These are phyloP conservation scores for Aspergillus calidoustus DNA, from an alignment of 2,329 filamentous ascomycete species.

Conservation along the genomic window DNA sequence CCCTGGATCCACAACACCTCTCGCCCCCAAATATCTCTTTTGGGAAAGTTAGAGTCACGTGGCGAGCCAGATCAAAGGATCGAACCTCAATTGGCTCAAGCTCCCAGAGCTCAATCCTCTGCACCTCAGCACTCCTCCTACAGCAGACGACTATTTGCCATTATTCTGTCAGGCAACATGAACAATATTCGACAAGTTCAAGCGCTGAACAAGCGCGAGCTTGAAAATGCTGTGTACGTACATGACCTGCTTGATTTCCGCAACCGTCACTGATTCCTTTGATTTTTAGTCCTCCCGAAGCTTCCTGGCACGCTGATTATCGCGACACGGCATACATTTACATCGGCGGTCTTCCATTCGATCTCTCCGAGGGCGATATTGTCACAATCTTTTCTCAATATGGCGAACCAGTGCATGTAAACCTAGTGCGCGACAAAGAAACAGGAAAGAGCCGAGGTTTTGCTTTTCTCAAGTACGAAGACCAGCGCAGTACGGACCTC, in stretches of 20 bases:
- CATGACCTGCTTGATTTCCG: background rate
- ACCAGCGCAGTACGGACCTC: conserved; percentile 92
- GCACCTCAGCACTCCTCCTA: background rate
- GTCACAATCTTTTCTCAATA: conserved; percentile 97
- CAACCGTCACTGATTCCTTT: conserved; percentile 10
- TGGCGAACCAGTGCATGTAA: conserved; percentile 91
- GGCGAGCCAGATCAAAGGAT: conserved; percentile 3
- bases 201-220: conserved; percentile 89
- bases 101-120: background rate
- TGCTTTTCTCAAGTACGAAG: conserved; percentile 96
- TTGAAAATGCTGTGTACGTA: conserved; percentile 82
- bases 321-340: conserved; percentile 96
- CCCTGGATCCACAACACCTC: conserved; percentile 16
- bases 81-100: background rate
- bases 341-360: conserved; percentile 90
- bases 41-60: conserved; percentile 10
- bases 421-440: conserved; percentile 91
- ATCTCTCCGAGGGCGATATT: conserved; percentile 92
- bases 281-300: conserved; percentile 71
- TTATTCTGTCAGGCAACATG: conserved; percentile 58
- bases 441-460: conserved; percentile 95
- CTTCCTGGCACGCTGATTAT: conserved; percentile 97
- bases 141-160: background rate
- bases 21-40: conserved; percentile 15
- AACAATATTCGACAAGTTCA: conserved; percentile 93